Evolutionary conservation across 768 basidiomycete genomes (phyloP).

Genomic region (Xerocomus brunneocitrinus): DNA sequence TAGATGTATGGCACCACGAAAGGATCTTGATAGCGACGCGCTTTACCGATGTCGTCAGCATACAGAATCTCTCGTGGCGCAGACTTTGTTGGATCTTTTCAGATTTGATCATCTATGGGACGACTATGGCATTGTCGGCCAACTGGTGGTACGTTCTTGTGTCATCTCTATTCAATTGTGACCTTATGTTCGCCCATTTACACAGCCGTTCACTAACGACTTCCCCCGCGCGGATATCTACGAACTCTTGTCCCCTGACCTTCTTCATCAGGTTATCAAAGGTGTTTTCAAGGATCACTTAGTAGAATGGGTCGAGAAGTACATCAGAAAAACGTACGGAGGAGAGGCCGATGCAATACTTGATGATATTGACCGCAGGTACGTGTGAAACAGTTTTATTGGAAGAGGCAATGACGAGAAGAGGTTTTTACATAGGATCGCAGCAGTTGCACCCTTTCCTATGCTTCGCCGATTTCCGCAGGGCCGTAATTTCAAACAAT

Average conservation of each 20-base stretch:
- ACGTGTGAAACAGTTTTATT: too few relatives aligned
- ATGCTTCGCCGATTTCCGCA: conserved; percentile 5
- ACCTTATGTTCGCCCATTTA: not conserved
- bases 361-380: conserved; percentile 15
- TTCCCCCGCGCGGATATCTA: not conserved
- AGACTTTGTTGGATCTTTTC: too few relatives aligned
- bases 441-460: conserved; percentile 8
- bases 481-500: conserved; percentile 33
- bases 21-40: too few relatives aligned
- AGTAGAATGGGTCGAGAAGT: conserved; percentile 5
- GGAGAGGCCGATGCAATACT: conserved; percentile 15
- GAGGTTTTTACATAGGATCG: conserved; percentile 7
- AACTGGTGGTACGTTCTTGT: not conserved
- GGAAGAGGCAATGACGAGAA: too few relatives aligned
- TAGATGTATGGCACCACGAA: too few relatives aligned
- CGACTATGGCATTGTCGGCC: not conserved
- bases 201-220: not conserved
- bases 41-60: too few relatives aligned
- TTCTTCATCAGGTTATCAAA: not conserved
- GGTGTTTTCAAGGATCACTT: conserved; percentile 2
- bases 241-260: not conserved
- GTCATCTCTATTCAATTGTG: not conserved
- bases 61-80: too few relatives aligned
- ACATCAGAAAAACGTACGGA: not conserved
- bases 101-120: not conserved